Conservation (phyloP, 345 rosid genomes). For the Raphanus sativus region DNA sequence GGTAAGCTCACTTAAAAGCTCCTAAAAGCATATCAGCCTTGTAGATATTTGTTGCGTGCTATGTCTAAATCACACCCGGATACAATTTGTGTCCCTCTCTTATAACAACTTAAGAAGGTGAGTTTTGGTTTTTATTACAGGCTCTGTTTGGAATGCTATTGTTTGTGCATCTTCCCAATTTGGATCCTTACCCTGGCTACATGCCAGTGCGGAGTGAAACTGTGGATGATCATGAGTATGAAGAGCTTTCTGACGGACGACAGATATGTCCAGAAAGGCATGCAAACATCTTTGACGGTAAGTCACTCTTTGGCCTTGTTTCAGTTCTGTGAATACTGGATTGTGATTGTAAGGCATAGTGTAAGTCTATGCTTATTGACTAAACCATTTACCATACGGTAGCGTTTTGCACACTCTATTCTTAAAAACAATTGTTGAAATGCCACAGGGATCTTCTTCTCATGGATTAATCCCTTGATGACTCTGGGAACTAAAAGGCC, state of each 20-base stretch:
- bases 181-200: slow-evolving; percentile 97
- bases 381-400: neutral
- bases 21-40: neutral
- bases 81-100: neutral
- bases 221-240: slow-evolving; percentile 72
- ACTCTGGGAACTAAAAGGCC: slow-evolving; percentile 79
- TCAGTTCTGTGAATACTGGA: neutral
- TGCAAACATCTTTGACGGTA: slow-evolving; percentile 75
- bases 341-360: neutral
- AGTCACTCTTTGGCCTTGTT: slow-evolving; percentile 34
- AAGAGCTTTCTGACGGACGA: slow-evolving; percentile 86
- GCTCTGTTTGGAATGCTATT: slow-evolving; percentile 81
- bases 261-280: slow-evolving; percentile 83
- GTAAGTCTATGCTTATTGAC: slow-evolving; percentile 3
- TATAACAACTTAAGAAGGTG: slow-evolving; percentile 1
- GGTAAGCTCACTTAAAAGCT: slow-evolving; percentile 56
- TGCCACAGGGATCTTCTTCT: slow-evolving; percentile 55
- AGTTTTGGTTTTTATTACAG: slow-evolving; percentile 42
- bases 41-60: neutral
- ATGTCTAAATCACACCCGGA: slow-evolving; percentile 3
- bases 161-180: slow-evolving; percentile 67
- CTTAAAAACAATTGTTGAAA: slow-evolving; percentile 1
- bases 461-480: slow-evolving; percentile 96
- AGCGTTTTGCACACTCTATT: slow-evolving; percentile 2
- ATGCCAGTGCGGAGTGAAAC: slow-evolving; percentile 57